A percentile compares a stretch with the other conserved stretches of the same genome.
Evolutionary conservation across 2,329 filamentous ascomycete genomes (phyloP).

Genomic region (Ophiostoma pallidulum): DNA sequence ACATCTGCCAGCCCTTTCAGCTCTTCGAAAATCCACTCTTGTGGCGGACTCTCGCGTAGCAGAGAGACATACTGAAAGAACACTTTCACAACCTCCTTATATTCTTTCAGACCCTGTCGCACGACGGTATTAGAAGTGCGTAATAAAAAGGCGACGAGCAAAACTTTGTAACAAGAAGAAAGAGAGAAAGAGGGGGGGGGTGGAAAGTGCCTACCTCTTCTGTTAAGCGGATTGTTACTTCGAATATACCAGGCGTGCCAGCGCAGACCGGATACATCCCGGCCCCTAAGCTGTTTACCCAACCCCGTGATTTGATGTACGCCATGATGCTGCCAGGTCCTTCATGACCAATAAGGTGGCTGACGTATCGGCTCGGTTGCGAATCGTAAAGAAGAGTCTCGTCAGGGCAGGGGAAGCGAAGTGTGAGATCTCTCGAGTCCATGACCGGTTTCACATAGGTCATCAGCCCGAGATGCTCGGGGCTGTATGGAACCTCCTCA

Average conservation of each 20-base stretch:
- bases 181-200: conserved; percentile 2
- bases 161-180: not conserved
- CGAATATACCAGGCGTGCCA: conserved; percentile 67
- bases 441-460: conserved; percentile 87
- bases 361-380: conserved; percentile 76
- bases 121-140: not conserved
- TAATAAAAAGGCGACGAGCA: not conserved
- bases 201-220: conserved; percentile 52
- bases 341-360: conserved; percentile 85
- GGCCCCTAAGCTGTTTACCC: conserved; percentile 75
- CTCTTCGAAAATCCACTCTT: conserved; percentile 91
- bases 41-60: conserved; percentile 67
- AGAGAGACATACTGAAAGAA: conserved; percentile 90
- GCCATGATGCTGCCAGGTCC: conserved; percentile 86
- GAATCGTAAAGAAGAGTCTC: conserved; percentile 71
- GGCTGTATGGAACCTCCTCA: conserved; percentile 39
- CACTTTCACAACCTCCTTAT: conserved; percentile 70
- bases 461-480: conserved; percentile 50
- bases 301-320: conserved; percentile 81
- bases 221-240: conserved; percentile 68
- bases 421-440: conserved; percentile 69
- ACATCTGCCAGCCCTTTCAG: conserved; percentile 85
- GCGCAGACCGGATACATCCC: conserved; percentile 69
- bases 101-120: conserved; percentile 59
- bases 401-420: conserved; percentile 78